These are phyloP conservation scores for Trichoderma aggressivum DNA, from an alignment of 2,329 filamentous ascomycete genomes.

Conservation along the genomic window DNA sequence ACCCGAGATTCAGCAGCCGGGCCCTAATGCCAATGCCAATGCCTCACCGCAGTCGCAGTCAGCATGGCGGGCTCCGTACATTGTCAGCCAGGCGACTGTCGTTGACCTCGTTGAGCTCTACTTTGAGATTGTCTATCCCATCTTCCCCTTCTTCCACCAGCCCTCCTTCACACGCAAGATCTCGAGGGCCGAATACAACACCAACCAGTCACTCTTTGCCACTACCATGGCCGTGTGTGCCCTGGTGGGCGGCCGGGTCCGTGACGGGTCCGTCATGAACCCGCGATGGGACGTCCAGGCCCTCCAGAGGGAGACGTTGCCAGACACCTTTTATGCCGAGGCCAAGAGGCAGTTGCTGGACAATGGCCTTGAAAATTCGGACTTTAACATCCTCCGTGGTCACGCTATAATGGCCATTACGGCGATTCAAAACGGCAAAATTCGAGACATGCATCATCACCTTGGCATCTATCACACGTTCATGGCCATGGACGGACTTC, in stretches of 20 bases:
- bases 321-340: conserved; percentile 24
- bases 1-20: conserved; percentile 1
- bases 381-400: conserved; percentile 22
- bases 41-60: background rate
- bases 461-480: conserved; percentile 50
- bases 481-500: conserved; percentile 45
- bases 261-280: conserved; percentile 46
- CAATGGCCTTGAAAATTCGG: background rate
- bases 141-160: conserved; percentile 51
- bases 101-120: conserved; percentile 46
- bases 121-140: conserved; percentile 52
- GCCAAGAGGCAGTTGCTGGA: conserved; percentile 22
- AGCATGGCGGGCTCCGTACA: conserved; percentile 19
- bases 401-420: conserved; percentile 47
- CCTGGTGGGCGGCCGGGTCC: conserved; percentile 45
- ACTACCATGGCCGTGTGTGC: conserved; percentile 51
- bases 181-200: conserved; percentile 41
- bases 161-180: conserved; percentile 41
- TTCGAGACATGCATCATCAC: conserved; percentile 48
- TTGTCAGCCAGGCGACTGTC: conserved; percentile 29
- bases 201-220: conserved; percentile 43
- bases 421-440: conserved; percentile 50
- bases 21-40: background rate
- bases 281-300: conserved; percentile 38
- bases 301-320: conserved; percentile 11